Conservation (phyloP, 768 basidiomycete species). For the Tricholoma flavovirens region DNA sequence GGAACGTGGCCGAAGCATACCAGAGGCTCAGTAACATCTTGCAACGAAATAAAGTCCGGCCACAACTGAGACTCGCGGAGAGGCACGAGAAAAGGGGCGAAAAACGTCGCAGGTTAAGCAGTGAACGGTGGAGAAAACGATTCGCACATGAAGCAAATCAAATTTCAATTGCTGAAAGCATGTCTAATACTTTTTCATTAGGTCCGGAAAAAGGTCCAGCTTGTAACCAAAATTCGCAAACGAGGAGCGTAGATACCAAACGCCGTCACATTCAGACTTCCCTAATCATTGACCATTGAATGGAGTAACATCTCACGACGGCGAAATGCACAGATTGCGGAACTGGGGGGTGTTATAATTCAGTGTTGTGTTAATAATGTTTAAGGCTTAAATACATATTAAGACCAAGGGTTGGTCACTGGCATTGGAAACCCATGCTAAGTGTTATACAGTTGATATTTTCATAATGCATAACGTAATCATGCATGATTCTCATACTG, state of each 20-base stretch:
- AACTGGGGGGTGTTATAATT: too few relatives aligned
- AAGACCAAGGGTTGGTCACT: too few relatives aligned
- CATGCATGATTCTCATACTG: too few relatives aligned
- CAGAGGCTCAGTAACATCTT: conserved; percentile 46
- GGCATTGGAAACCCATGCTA: too few relatives aligned
- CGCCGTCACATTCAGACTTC: too few relatives aligned
- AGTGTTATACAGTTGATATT: too few relatives aligned
- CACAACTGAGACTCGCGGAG: conserved; percentile 41
- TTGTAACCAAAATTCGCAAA: conserved; percentile 73
- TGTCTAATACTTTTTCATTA: conserved; percentile 26
- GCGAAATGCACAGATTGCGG: too few relatives aligned
- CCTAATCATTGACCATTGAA: too few relatives aligned
- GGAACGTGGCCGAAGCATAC: conserved; percentile 44
- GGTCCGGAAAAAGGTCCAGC: conserved; percentile 80
- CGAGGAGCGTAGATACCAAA: conserved; percentile 55
- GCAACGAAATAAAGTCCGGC: conserved; percentile 47
- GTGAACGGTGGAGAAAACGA: conserved; percentile 72
- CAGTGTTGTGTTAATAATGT: too few relatives aligned
- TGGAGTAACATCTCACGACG: too few relatives aligned
- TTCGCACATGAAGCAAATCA: conserved; percentile 67
- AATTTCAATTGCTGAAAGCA: conserved; percentile 8
- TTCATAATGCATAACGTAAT: too few relatives aligned
- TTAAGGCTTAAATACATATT: too few relatives aligned
- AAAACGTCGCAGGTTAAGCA: conserved; percentile 68
- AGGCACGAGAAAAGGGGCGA: conserved; percentile 82